These are phyloP conservation scores for Candida tropicalis DNA, from an alignment of 1,139 yeast species.

Conservation along the genomic window DNA sequence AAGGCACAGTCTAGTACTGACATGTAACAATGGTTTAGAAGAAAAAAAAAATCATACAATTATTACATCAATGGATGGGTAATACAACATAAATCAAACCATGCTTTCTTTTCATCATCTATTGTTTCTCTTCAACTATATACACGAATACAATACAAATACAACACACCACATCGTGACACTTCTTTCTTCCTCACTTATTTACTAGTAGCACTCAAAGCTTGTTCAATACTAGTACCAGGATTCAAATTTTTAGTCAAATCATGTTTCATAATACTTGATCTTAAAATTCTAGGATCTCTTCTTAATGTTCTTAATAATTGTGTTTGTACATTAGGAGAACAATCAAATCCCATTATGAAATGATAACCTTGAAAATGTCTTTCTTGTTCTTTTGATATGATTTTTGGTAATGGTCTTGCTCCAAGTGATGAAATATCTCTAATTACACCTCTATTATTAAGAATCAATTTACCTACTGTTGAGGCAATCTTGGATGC, in stretches of 20 bases:
- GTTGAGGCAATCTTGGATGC: constrained; percentile 77
- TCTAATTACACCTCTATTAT: constrained; percentile 91
- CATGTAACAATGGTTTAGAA: no score
- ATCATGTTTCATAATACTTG: constrained; percentile 71
- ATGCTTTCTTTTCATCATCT: not conserved
- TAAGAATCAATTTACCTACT: constrained; percentile 78
- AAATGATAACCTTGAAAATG: constrained; percentile 92
- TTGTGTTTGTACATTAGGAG: constrained; percentile 84
- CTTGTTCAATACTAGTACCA: constrained; percentile 50
- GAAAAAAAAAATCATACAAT: constrained; percentile 3
- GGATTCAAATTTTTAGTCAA: constrained; percentile 55
- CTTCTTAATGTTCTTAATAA: constrained; percentile 75
- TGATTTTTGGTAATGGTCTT: constrained; percentile 74
- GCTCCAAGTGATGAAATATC: constrained; percentile 80
- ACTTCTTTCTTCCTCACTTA: no score
- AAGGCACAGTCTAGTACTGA: not conserved
- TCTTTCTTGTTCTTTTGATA: constrained; percentile 83
- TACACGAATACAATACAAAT: no score
- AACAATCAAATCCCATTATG: constrained; percentile 81
- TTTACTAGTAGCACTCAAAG: constrained; percentile 17
- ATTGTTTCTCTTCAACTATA: not conserved
- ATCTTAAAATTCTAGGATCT: constrained; percentile 89
- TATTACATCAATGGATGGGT: not conserved
- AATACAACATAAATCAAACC: not conserved
- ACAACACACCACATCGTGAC: not conserved